Percentiles rank a stretch among this genome's conserved stretches.
Evolutionary conservation across 163 green algal genomes (phyloP).

Genomic region (Scenedesmus sp.): DNA sequence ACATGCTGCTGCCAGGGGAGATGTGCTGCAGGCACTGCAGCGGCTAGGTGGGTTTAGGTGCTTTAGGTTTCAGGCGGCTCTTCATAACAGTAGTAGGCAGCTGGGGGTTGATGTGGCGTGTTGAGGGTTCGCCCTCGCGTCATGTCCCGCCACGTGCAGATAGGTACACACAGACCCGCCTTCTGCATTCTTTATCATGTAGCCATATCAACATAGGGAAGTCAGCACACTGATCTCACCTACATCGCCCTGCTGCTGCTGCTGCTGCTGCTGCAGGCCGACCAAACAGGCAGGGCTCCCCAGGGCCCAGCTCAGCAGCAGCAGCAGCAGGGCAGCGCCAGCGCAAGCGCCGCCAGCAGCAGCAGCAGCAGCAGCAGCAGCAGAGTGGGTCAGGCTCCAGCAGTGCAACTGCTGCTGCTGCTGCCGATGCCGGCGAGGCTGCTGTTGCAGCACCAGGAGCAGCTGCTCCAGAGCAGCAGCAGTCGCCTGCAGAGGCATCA

Average conservation of each 20-base stretch:
- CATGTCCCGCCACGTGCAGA: too few relatives aligned
- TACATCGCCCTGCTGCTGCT: background rate
- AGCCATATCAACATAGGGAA: too few relatives aligned
- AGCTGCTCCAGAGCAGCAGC: slow-evolving; percentile 19
- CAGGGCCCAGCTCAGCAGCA: background rate
- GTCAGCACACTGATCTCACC: background rate
- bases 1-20: background rate
- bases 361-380: background rate
- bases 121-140: too few relatives aligned
- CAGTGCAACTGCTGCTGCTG: background rate
- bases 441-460: slow-evolving; percentile 13
- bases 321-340: background rate
- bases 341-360: slow-evolving; percentile 14
- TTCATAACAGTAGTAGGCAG: too few relatives aligned
- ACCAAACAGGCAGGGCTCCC: background rate
- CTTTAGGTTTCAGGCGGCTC: too few relatives aligned
- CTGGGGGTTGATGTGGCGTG: too few relatives aligned
- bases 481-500: background rate
- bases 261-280: background rate
- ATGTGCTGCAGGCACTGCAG: background rate
- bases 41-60: background rate
- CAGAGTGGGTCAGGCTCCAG: background rate
- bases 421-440: background rate
- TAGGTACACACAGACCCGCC: too few relatives aligned
- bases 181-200: too few relatives aligned